These are phyloP conservation scores for Chrysopogon serrulatus DNA, from an alignment of 176 grass and related monocot species.

Conservation along the genomic window DNA sequence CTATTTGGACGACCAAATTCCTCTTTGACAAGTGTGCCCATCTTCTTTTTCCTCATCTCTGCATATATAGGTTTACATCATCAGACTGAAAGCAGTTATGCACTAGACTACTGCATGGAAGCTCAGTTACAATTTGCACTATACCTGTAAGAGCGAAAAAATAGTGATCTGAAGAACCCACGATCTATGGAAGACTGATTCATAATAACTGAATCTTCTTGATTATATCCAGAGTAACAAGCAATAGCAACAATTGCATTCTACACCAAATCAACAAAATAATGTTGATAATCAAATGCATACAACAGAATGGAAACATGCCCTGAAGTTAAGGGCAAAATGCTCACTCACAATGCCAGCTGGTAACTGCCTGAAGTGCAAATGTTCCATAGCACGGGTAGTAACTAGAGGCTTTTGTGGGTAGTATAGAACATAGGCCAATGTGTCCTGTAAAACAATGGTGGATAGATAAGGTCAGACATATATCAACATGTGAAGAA, in stretches of 20 bases:
- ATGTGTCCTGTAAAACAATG: slow-evolving; percentile 68
- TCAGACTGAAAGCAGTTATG: slow-evolving; percentile 1
- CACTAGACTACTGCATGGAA: background rate
- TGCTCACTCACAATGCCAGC: slow-evolving; percentile 92
- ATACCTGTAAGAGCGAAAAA: slow-evolving; percentile 97
- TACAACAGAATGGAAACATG: slow-evolving; percentile 6
- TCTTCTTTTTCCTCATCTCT: slow-evolving; percentile 99
- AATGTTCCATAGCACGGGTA: slow-evolving; percentile 98
- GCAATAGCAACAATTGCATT: slow-evolving; percentile 99
- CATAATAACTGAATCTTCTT: slow-evolving; percentile 99
- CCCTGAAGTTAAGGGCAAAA: background rate
- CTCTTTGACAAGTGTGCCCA: slow-evolving; percentile 97
- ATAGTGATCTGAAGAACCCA: slow-evolving; percentile 94
- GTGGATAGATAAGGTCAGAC: slow-evolving; percentile 8
- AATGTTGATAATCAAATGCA: slow-evolving; percentile 10
- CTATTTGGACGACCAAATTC: slow-evolving; percentile 95
- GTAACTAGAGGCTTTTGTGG: slow-evolving; percentile 98
- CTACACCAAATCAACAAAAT: slow-evolving; percentile 44
- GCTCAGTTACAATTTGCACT: background rate
- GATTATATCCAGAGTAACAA: slow-evolving; percentile 99
- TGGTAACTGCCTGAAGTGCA: slow-evolving; percentile 96
- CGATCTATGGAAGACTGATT: slow-evolving; percentile 99
- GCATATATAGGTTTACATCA: background rate
- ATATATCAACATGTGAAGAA: slow-evolving; percentile 22
- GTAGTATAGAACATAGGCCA: slow-evolving; percentile 98